Conservation (phyloP, 2,329 filamentous ascomycete species). For the Lizonia empirigonia region DNA sequence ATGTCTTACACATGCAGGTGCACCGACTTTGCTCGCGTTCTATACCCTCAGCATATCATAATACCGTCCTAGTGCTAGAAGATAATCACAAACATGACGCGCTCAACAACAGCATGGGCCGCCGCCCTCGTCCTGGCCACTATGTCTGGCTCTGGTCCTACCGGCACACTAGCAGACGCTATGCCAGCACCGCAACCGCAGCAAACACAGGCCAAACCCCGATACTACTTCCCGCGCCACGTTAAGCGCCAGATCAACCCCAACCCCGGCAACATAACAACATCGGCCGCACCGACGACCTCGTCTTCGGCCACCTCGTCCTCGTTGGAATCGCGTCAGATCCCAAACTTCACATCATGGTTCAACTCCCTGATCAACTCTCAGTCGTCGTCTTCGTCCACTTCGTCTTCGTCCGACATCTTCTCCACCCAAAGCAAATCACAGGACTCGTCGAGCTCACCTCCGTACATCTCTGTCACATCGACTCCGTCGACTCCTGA, state of each 20-base stretch:
- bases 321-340: constrained; percentile 30
- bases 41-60: constrained; percentile 34
- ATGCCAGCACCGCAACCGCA: constrained; percentile 52
- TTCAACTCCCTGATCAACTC: constrained; percentile 34
- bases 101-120: constrained; percentile 54
- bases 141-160: constrained; percentile 54
- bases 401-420: constrained; percentile 18
- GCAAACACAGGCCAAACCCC: constrained; percentile 44
- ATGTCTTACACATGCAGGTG: constrained; percentile 22
- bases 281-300: constrained; percentile 31
- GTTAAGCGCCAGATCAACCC: constrained; percentile 51
- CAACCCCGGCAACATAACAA: constrained; percentile 38
- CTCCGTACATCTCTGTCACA: constrained; percentile 25
- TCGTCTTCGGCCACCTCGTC: constrained; percentile 18
- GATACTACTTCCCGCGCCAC: constrained; percentile 57
- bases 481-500: constrained; percentile 17
- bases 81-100: constrained; percentile 51
- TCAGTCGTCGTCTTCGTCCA: constrained; percentile 19
- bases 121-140: constrained; percentile 52
- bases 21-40: constrained; percentile 23
- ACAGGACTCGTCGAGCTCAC: constrained; percentile 19
- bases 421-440: constrained; percentile 19
- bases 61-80: constrained; percentile 34
- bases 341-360: constrained; percentile 34
- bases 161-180: constrained; percentile 55